Base-by-base conservation (phyloP, 129 eudicot genomes). In the Chrysanthemum seticuspe region DNA sequence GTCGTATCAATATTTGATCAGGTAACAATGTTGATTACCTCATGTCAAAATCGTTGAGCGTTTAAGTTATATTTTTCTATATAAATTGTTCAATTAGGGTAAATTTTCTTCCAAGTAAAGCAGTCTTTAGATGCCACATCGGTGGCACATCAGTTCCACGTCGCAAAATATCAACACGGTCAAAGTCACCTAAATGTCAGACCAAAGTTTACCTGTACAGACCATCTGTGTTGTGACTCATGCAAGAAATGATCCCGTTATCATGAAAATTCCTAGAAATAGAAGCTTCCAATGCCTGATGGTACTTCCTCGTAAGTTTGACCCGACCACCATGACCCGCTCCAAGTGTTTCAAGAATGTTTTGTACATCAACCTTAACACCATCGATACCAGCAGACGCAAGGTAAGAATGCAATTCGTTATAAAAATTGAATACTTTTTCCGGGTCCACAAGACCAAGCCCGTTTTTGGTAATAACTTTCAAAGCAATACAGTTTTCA, bases 171-270 rank as follows among this genome's bases (percentile, higher is more conserved):
- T 31, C 36, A 31, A 31, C 54, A 40, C 12, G 51, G 52, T 70
- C 3, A 13, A 5, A 21, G 23, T 51, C n/a, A 51, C 56, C 16
- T 18, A 66, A 2, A 47, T 44, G 13, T 66, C 50, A 66, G 56
- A 21, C 23, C 45, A 49, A 29, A 67, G 21, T 50, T 48, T 73
- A 92, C 98, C 96, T 92, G 87, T 89, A 92, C 69, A 92, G 82
- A 72, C 95, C 87, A 79, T 92, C 96, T 19, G 95, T 89, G 79
- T 86, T 87, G 79, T 89, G 98, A 77, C 96, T 92, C 98, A 92
- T 92, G 88, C 98, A 92, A 49, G 96, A 92, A 62, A 92, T 87
- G 50, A 92, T 87, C 49, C 95, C 98, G 74, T 92, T 92, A 77
- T 84, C 95, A 25, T 80, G 88, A 54, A 92, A 92, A 76, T 92